These are phyloP conservation scores for Phellinidium pouzarii DNA, from an alignment of 1,284 basidiomycete genomes.

Conservation along the genomic window DNA sequence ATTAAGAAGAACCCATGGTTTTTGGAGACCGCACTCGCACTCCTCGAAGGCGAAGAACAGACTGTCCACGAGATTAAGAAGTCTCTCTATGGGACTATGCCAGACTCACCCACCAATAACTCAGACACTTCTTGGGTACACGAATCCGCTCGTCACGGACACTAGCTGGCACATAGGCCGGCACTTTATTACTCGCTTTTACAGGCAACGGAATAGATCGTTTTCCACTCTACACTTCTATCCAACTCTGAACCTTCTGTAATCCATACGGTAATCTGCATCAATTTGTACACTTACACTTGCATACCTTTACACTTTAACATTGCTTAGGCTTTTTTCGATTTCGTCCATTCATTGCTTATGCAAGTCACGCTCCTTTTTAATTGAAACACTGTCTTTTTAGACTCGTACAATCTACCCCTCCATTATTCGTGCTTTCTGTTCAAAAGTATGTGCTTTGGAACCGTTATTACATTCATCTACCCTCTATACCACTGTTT, in stretches of 20 bases:
- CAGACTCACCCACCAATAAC: neutral
- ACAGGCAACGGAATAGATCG: neutral
- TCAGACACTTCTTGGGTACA: neutral
- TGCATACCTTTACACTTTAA: neutral
- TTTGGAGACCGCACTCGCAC: conserved; percentile 83
- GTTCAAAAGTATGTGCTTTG: conserved; percentile 1
- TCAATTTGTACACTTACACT: neutral
- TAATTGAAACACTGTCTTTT: too few relatives aligned
- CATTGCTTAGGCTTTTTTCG: neutral
- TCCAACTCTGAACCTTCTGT: neutral
- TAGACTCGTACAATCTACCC: too few relatives aligned
- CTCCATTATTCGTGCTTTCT: neutral
- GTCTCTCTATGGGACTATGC: neutral
- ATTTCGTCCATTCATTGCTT: neutral
- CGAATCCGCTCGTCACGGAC: neutral
- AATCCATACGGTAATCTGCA: neutral
- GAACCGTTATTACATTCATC: neutral
- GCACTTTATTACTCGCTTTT: neutral
- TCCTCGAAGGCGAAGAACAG: conserved; percentile 71
- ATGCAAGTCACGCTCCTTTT: neutral
- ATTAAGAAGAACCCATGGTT: conserved; percentile 98
- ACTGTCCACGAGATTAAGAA: conserved; percentile 32
- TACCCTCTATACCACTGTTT: neutral
- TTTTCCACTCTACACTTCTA: neutral
- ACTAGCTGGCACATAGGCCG: neutral